Percentiles rank a stretch among this genome's conserved stretches.
These are phyloP conservation scores for Cryphonectria radicalis DNA, from an alignment of 2,329 filamentous ascomycete genomes.

Conservation along the genomic window DNA sequence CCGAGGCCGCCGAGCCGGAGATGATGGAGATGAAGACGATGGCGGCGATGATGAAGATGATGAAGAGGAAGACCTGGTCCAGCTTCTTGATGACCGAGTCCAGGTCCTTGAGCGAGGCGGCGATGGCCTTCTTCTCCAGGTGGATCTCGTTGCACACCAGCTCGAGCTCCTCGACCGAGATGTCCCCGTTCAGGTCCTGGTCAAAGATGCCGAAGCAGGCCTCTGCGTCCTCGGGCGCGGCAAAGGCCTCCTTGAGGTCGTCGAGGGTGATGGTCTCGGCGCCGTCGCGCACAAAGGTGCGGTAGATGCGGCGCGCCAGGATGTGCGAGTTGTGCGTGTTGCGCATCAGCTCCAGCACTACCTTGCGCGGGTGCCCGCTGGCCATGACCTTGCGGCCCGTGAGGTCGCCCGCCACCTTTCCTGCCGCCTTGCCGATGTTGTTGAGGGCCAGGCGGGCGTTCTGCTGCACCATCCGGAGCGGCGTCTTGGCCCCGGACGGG, in stretches of 20 bases:
- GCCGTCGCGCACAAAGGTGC: slow-evolving; percentile 77
- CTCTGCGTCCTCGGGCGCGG: slow-evolving; percentile 82
- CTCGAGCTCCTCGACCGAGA: slow-evolving; percentile 93
- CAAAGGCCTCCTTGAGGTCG: slow-evolving; percentile 79
- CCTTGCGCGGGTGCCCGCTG: slow-evolving; percentile 80
- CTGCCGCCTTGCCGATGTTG: slow-evolving; percentile 84
- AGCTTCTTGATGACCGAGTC: slow-evolving; percentile 92
- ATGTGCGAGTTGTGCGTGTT: slow-evolving; percentile 78
- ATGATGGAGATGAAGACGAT: slow-evolving; percentile 89
- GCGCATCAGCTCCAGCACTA: slow-evolving; percentile 77
- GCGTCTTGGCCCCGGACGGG: slow-evolving; percentile 69
- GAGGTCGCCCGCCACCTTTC: slow-evolving; percentile 87
- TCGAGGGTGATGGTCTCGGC: slow-evolving; percentile 77
- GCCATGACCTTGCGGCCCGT: slow-evolving; percentile 72
- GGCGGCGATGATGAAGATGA: slow-evolving; percentile 78
- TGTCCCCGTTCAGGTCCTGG: slow-evolving; percentile 95
- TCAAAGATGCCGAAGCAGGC: slow-evolving; percentile 92
- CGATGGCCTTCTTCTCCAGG: slow-evolving; percentile 92
- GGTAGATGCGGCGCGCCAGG: slow-evolving; percentile 84
- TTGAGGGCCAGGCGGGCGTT: slow-evolving; percentile 76
- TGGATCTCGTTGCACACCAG: slow-evolving; percentile 93
- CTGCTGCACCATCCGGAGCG: slow-evolving; percentile 72
- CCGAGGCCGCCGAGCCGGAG: slow-evolving; percentile 86
- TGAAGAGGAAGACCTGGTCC: slow-evolving; percentile 85
- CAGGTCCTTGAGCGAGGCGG: slow-evolving; percentile 90